Evolutionary conservation across 1,284 basidiomycete genomes (phyloP), one percentile per base, ranked within the genome.

Genomic region (Meira miltonrushii): DNA sequence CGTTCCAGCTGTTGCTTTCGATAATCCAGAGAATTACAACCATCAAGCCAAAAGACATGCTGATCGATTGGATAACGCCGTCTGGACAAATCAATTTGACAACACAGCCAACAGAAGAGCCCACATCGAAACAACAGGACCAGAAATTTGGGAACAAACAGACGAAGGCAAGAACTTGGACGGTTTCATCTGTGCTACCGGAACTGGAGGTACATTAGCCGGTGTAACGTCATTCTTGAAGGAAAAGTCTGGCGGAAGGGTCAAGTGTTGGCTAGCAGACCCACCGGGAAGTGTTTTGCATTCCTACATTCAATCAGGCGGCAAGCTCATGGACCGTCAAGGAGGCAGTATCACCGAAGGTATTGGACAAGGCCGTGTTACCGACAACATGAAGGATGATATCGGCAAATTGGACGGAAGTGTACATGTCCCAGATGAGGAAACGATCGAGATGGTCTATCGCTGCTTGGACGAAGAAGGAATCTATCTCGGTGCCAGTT

Each of bases 21-120:
- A 97, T 75, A 88, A 99, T 80, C 92, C 92, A 9, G 81, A 85
- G 64, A 99, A 99, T 82, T 99, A 97, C 83, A 99, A 98, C 80
- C 95, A 98, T 82, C 94, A 94, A 81, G 95, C 95, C 37, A 86
- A 87, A 55, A 88, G 92, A 63, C 90, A 88, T 69, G 94, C 94
- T 48, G 84, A 86, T 56, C 80, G 81, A n/a, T 81, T 88, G 38
- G 84, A 86, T n/a, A 96, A 96, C 75, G 88, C 92, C 19, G 86
- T 97, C 60, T 99, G 95, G 94, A 97, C 92, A n/a, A 88, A 98
- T 81, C 94, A 98, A 80, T 97, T 97, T 77, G 93, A 97, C 81
- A 96, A 96, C 80, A 89, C 90, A 13, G 79, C 79, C 57, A 98
- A 98, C 79, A 86, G 94, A 13, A 79, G 87, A 40, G 88, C 88